Conservation (phyloP, 257 asterid species). For the Solanum pinnatisectum region DNA sequence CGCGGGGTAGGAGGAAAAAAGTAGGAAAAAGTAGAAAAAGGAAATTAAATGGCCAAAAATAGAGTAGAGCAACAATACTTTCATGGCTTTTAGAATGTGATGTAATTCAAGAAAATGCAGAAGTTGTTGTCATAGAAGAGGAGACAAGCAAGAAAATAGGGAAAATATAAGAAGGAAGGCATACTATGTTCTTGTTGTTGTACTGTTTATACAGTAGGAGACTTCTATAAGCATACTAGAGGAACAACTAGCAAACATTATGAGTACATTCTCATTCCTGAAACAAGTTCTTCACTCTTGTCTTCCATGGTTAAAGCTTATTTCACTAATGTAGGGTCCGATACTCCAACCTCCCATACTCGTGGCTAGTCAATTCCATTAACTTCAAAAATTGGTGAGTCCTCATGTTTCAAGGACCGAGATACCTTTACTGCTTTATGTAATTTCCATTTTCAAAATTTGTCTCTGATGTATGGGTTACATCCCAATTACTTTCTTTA, state of each 20-base stretch:
- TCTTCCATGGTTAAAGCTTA: slow-evolving; percentile 24
- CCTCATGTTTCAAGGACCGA: too few relatives aligned
- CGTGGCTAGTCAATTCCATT: too few relatives aligned
- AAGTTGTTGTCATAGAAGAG: slow-evolving; percentile 2
- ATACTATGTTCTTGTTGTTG: slow-evolving; percentile 31
- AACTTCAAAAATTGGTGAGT: too few relatives aligned
- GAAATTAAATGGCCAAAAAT: too few relatives aligned
- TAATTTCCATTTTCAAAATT: too few relatives aligned
- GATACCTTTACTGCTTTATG: too few relatives aligned
- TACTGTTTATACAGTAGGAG: slow-evolving; percentile 1
- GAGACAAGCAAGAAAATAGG: slow-evolving; percentile 14
- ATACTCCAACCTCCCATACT: too few relatives aligned
- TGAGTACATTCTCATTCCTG: slow-evolving; percentile 7
- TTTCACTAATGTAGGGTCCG: too few relatives aligned
- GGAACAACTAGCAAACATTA: slow-evolving; percentile 10
- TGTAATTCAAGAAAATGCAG: slow-evolving; percentile 16
- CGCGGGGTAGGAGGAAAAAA: too few relatives aligned
- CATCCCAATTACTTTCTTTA: too few relatives aligned
- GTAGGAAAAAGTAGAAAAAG: too few relatives aligned
- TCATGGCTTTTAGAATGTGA: slow-evolving; percentile 37
- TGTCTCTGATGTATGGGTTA: too few relatives aligned
- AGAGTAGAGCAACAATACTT: slow-evolving; percentile 11
- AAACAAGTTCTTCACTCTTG: slow-evolving; percentile 5
- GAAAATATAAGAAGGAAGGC: slow-evolving; percentile 22
- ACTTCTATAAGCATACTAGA: slow-evolving; percentile 24